These are phyloP conservation scores for Diaporthe citri DNA, from an alignment of 2,329 filamentous ascomycete genomes.

Conservation along the genomic window DNA sequence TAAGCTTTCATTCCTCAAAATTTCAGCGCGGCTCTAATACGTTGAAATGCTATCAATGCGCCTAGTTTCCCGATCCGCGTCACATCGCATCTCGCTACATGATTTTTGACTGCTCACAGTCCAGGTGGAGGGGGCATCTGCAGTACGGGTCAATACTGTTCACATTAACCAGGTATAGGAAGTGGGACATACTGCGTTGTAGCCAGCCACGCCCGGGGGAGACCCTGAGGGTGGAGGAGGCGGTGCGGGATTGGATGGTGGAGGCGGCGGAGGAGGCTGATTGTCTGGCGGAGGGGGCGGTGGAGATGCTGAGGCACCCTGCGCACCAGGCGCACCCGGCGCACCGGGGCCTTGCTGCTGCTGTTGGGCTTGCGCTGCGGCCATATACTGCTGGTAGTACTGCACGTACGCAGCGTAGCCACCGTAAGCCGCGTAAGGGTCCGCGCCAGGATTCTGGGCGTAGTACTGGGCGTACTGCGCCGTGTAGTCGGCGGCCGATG, in stretches of 20 bases:
- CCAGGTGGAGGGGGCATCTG: constrained; percentile 70
- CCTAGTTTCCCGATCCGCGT: background rate
- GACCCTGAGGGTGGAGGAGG: constrained; percentile 67
- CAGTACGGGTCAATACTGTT: constrained; percentile 40
- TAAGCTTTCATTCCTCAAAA: constrained; percentile 1
- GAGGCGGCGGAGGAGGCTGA: constrained; percentile 71
- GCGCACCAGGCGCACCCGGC: constrained; percentile 54
- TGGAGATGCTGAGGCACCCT: constrained; percentile 57
- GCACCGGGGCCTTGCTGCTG: constrained; percentile 61
- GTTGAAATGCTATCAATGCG: background rate
- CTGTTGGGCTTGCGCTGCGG: constrained; percentile 63
- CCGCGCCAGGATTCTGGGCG: constrained; percentile 57
- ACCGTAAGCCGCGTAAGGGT: constrained; percentile 92
- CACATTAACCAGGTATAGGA: constrained; percentile 1
- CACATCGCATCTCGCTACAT: background rate
- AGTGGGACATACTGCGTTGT: constrained; percentile 70
- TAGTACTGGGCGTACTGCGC: constrained; percentile 90
- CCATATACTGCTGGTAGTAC: constrained; percentile 80
- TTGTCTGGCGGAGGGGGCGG: constrained; percentile 67
- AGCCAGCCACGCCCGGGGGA: constrained; percentile 66
- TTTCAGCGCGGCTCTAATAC: background rate
- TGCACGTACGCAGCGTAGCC: constrained; percentile 84
- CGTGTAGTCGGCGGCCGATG: constrained; percentile 74
- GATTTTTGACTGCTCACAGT: constrained; percentile 51
- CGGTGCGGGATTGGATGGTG: constrained; percentile 67